Percentiles rank a stretch among this genome's conserved stretches.
phyloP scores from a whole-genome alignment of 768 basidiomycete species.

The Hebeloma cylindrosporum region DNA sequence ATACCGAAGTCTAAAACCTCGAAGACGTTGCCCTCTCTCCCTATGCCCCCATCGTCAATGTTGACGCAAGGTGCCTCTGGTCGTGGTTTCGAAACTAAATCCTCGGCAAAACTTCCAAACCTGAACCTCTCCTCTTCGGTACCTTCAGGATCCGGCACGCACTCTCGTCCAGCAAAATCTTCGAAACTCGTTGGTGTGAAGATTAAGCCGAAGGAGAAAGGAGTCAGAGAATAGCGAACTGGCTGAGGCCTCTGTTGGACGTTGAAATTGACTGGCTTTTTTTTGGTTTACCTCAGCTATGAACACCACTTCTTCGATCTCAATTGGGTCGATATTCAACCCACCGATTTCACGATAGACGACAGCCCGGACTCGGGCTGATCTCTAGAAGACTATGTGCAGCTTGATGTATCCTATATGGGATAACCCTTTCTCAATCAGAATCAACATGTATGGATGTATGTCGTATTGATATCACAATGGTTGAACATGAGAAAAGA shows the following conservation, averaged over 20 bases:
- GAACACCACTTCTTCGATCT: too few species aligned
- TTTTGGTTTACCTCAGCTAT: too few species aligned
- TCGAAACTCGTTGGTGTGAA: constrained; percentile 41
- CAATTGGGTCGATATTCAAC: too few species aligned
- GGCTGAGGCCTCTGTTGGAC: not conserved
- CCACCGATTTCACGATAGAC: too few species aligned
- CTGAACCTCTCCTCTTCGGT: not conserved
- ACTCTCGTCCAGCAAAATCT: constrained; percentile 14
- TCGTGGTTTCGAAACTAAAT: not conserved
- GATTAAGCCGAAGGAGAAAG: constrained; percentile 36
- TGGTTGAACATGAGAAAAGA: constrained; percentile 17
- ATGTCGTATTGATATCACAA: constrained; percentile 9
- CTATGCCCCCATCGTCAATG: constrained; percentile 12
- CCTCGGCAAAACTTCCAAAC: not conserved
- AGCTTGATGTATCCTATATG: too few species aligned
- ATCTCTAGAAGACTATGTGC: too few species aligned
- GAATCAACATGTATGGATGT: not conserved
- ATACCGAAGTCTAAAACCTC: constrained; percentile 18
- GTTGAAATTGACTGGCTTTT: not conserved
- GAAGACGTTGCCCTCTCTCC: constrained; percentile 24
- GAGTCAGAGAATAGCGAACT: too few species aligned
- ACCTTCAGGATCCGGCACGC: not conserved
- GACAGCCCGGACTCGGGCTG: too few species aligned
- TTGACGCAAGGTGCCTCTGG: not conserved
- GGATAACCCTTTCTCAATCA: too few species aligned